Evolutionary conservation across 2,329 filamentous ascomycete genomes (phyloP), one percentile per base, ranked within the genome.

Genomic region (Cercospora sp.): DNA sequence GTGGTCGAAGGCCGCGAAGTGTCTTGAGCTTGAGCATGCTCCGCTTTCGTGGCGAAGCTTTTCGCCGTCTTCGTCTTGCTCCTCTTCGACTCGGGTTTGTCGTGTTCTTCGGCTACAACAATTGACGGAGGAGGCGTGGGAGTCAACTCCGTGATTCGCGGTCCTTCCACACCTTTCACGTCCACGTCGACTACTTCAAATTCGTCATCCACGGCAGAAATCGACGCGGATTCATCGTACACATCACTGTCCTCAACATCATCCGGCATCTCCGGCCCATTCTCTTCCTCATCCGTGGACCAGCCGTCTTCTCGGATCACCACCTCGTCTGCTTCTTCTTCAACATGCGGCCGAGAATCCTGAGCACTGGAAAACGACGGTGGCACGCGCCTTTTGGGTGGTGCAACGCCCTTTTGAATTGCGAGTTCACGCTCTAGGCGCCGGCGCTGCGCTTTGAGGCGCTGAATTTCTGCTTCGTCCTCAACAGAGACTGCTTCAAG

Each of bases 241-340:
- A 57, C 61, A 26, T 60, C 40, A 12, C 59, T 34, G 13, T 68
- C 61, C 24, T 65, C 66, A 5, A 64, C 21, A n/a, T 55, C 28
- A 13, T 61, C 57, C 10, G 59, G 53, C n/a, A 57, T 53, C 21
- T 32, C 21, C 4, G 18, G 34, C 6, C 40, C 49, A 55, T 12
- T 24, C 43, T 61, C 61, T 26, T 61, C 66, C 8, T 68, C 66
- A 28, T 60, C 62, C 3, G 66, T 68, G 18, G 34, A 43, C 55
- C 63, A 68, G 57, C 65, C 67, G 21, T 69, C 67, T 12, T 69
- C 63, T 24, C 67, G 18, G 16, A 69, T 51, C 6, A 69, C 63
- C 21, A 66, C 67, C 21, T 69, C 67, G 37, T 69, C 67, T 24
- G 60, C 67, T 30, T 61, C 49, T n/a, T 63, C 49, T 12, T 60